These are phyloP conservation scores for Saccharata proteae DNA, from an alignment of 2,329 filamentous ascomycete species.

Conservation along the genomic window DNA sequence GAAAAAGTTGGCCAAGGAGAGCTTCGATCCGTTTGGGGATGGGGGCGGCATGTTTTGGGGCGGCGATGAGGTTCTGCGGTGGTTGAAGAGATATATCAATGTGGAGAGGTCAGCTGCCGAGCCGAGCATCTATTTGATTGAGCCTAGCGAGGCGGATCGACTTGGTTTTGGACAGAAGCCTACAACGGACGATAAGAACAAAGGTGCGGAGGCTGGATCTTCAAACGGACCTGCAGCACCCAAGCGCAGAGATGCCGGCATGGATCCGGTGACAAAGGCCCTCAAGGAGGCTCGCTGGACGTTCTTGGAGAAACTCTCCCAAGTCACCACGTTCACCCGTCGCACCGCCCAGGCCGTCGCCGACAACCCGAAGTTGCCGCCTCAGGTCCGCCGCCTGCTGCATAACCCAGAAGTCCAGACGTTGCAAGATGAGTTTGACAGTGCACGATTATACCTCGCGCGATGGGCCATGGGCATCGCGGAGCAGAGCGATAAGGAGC, in stretches of 20 bases:
- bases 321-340: conserved; percentile 90
- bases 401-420: conserved; percentile 91
- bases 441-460: conserved; percentile 83
- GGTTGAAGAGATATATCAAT: conserved; percentile 72
- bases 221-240: conserved; percentile 14
- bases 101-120: conserved; percentile 79
- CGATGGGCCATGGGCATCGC: conserved; percentile 98
- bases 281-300: conserved; percentile 95
- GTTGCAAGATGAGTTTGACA: conserved; percentile 93
- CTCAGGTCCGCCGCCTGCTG: conserved; percentile 73
- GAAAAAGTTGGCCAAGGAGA: conserved; percentile 71
- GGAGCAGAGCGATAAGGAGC: conserved; percentile 85
- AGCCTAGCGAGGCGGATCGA: conserved; percentile 76
- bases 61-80: conserved; percentile 85
- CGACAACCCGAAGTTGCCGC: conserved; percentile 83
- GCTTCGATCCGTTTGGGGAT: conserved; percentile 81
- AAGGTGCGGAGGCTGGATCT: conserved; percentile 15
- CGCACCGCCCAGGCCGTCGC: conserved; percentile 84
- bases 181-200: conserved; percentile 28
- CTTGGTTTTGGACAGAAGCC: conserved; percentile 62
- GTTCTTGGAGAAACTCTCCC: conserved; percentile 90
- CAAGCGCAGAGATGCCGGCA: conserved; percentile 49
- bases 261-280: conserved; percentile 89
- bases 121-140: conserved; percentile 80
- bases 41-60: conserved; percentile 91